phyloP scores from a whole-genome alignment of 768 basidiomycete species.

The Boletus rubroflammeus region DNA sequence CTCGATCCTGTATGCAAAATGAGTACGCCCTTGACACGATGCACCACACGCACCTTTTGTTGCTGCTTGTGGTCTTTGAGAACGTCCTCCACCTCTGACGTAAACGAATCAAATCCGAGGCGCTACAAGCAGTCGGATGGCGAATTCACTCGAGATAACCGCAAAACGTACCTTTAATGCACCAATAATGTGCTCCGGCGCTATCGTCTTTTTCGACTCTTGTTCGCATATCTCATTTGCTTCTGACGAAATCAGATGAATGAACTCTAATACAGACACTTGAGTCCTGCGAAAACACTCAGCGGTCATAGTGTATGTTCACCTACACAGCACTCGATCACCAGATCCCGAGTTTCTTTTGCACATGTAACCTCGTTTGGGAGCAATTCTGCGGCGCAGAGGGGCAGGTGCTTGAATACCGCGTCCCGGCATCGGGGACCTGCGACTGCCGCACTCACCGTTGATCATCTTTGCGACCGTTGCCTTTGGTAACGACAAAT shows the following conservation, averaged over 20 bases:
- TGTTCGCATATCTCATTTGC: slow-evolving; percentile 98
- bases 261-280: slow-evolving; percentile 69
- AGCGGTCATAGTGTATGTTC: slow-evolving; percentile 39
- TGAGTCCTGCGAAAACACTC: slow-evolving; percentile 14
- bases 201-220: slow-evolving; percentile 98
- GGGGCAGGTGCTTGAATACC: slow-evolving; percentile 5
- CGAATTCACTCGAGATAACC: neutral
- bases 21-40: neutral
- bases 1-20: slow-evolving; percentile 59
- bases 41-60: slow-evolving; percentile 63
- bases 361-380: slow-evolving; percentile 85
- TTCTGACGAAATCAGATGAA: slow-evolving; percentile 94
- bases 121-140: slow-evolving; percentile 45
- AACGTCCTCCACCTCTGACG: slow-evolving; percentile 86
- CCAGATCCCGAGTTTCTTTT: slow-evolving; percentile 94
- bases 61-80: slow-evolving; percentile 96
- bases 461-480: slow-evolving; percentile 97
- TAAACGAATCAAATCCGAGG: slow-evolving; percentile 90
- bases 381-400: slow-evolving; percentile 63
- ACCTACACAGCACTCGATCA: slow-evolving; percentile 99
- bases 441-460: slow-evolving; percentile 45
- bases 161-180: slow-evolving; percentile 71
- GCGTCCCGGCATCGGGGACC: neutral
- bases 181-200: slow-evolving; percentile 92
- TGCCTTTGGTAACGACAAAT: slow-evolving; percentile 92